A percentile compares a stretch with the other conserved stretches of the same genome.
Evolutionary conservation across 2,329 filamentous ascomycete genomes (phyloP).

Genomic region (Didymella pinodella): DNA sequence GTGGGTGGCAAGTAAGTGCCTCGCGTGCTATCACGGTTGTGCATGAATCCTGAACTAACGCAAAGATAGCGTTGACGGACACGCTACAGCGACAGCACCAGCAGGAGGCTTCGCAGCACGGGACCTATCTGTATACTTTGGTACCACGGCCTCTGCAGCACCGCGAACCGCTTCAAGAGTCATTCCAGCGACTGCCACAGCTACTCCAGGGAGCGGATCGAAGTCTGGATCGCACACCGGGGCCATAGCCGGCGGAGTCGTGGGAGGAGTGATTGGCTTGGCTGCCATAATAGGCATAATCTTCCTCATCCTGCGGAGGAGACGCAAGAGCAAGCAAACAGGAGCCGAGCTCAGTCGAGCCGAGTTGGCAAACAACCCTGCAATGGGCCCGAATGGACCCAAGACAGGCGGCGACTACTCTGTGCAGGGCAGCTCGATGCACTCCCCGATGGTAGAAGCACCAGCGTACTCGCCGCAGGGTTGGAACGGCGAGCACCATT

Average conservation of each 20-base stretch:
- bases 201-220: conserved; percentile 4
- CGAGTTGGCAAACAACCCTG: conserved; percentile 1
- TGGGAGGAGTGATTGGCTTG: conserved; percentile 43
- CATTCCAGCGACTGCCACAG: conserved; percentile 29
- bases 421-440: conserved; percentile 17
- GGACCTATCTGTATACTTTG: conserved; percentile 62
- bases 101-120: conserved; percentile 56
- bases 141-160: conserved; percentile 55
- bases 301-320: conserved; percentile 32
- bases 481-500: background rate
- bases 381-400: background rate
- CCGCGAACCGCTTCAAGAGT: conserved; percentile 59
- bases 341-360: conserved; percentile 1
- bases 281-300: conserved; percentile 26
- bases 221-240: conserved; percentile 27
- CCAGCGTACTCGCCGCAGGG: conserved; percentile 23
- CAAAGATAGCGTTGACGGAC: conserved; percentile 51
- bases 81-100: conserved; percentile 61
- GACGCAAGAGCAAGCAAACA: conserved; percentile 24
- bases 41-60: conserved; percentile 16
- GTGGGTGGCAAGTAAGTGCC: conserved; percentile 48
- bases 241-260: conserved; percentile 47
- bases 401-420: conserved; percentile 2
- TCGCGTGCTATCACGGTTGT: background rate
- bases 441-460: conserved; percentile 20